Base-by-base conservation (phyloP, 2,329 filamentous ascomycete genomes). In the Claviceps digitariae region DNA sequence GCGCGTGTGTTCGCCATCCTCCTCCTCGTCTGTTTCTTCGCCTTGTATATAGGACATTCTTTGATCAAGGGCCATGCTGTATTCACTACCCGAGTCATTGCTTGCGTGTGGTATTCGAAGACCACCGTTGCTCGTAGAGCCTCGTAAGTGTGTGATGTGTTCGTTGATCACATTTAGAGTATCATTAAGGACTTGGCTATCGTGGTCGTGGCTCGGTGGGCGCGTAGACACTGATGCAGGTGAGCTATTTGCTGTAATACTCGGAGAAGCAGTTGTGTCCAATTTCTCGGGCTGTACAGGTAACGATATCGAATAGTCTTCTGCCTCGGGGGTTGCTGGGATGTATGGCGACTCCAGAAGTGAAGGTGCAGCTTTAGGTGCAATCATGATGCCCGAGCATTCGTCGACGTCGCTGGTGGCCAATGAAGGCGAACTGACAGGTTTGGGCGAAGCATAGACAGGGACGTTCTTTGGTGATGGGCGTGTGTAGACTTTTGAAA, bases 101-200 rank as follows among this genome's bases (percentile, higher is more conserved):
- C 75, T 69, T 57, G 82, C 87, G 44, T 76, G 69, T 51, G 71
- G 69, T 53, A 75, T 62, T 58, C 79, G 72, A 57, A 83, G 61
- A 36, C 66, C 68, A 27, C 79, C 77, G 56, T 72, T 77, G 56
- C 69, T 74, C 5, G 74, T 71, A 7, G 77, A 71, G 20, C 77
- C 78, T 56, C 78, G 74, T 58, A 97, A 79, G 66, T 95, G 87
- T 44, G 89, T 95, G 61, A 97, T 95, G 65, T 96, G 91, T 69
- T 97, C 91, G 66, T 97, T 86, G 62, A 97, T 97, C 55, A 97
- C 91, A 63, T 90, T 95, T 51, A 97, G 72, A 0, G 91, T 96
- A 67, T 97, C 90, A 65, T 90, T 90, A 74, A 97, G 86, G 50
- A 96, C 90, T 12, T 87, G 86, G 63, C 71, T 78, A 51, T 79